Evolutionary conservation across 495 filamentous ascomycete genomes (phyloP).

Genomic region (Aspergillus saccharolyticus): DNA sequence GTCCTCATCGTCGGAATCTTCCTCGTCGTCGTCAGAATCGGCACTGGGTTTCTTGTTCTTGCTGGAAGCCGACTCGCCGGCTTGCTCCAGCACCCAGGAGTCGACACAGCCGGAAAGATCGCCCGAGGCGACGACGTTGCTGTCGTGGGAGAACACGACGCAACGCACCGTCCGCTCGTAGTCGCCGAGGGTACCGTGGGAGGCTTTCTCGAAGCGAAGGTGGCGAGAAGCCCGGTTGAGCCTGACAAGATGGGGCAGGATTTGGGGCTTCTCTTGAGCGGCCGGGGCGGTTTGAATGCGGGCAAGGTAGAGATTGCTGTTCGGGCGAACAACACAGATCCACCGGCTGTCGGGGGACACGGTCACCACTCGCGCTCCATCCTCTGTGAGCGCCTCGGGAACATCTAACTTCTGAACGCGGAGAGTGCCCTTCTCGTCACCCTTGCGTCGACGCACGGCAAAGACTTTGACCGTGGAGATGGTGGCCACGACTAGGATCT

Average conservation of each 20-base stretch:
- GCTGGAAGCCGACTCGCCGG: slow-evolving; percentile 31
- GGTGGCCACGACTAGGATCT: slow-evolving; percentile 72
- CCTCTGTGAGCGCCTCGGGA: slow-evolving; percentile 39
- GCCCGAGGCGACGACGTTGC: slow-evolving; percentile 67
- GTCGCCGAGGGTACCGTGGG: slow-evolving; percentile 63
- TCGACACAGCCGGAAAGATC: slow-evolving; percentile 86
- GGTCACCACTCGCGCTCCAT: slow-evolving; percentile 61
- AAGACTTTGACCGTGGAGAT: slow-evolving; percentile 76
- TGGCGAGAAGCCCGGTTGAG: slow-evolving; percentile 57
- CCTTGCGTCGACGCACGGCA: slow-evolving; percentile 38
- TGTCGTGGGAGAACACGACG: slow-evolving; percentile 73
- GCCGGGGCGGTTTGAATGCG: slow-evolving; percentile 36
- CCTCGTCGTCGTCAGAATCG: slow-evolving; percentile 51
- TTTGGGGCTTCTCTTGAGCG: slow-evolving; percentile 33
- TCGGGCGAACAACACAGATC: slow-evolving; percentile 50
- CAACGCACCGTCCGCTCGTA: slow-evolving; percentile 76
- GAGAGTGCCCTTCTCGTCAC: slow-evolving; percentile 48
- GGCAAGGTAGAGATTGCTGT: slow-evolving; percentile 45
- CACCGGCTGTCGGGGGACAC: slow-evolving; percentile 50
- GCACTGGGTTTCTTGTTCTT: slow-evolving; percentile 22
- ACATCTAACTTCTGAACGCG: slow-evolving; percentile 64
- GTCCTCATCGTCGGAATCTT: slow-evolving; percentile 49
- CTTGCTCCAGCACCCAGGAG: slow-evolving; percentile 67
- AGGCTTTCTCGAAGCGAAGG: slow-evolving; percentile 45
- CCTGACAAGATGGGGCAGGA: slow-evolving; percentile 45